Percentiles rank a stretch among this genome's conserved stretches.
phyloP scores from a whole-genome alignment of 2,329 filamentous ascomycete genomes.

The Parastagonospora nodorum region DNA sequence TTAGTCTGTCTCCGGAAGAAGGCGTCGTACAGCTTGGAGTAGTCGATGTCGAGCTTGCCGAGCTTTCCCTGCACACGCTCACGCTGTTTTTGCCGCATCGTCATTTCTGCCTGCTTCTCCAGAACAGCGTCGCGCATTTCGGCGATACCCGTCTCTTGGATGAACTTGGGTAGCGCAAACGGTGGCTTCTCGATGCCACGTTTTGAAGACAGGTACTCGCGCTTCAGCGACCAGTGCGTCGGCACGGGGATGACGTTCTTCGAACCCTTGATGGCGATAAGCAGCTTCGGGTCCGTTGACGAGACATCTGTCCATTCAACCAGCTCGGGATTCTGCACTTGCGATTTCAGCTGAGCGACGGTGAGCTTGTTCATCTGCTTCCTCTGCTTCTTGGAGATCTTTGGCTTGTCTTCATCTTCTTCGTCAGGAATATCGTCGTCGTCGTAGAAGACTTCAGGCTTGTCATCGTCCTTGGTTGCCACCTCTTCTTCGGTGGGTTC shows the following conservation, averaged over 20 bases:
- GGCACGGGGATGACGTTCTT: constrained; percentile 96
- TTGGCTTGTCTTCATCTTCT: constrained; percentile 71
- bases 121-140: constrained; percentile 97
- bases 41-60: constrained; percentile 97
- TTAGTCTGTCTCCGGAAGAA: constrained; percentile 99
- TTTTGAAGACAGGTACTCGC: constrained; percentile 96
- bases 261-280: constrained; percentile 94
- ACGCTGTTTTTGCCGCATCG: constrained; percentile 91
- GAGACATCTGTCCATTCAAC: constrained; percentile 98
- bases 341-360: constrained; percentile 90
- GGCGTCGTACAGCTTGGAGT: constrained; percentile 96
- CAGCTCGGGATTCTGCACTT: constrained; percentile 88
- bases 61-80: constrained; percentile 95
- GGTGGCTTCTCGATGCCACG: constrained; percentile 94
- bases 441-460: constrained; percentile 82
- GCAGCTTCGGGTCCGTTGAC: constrained; percentile 82
- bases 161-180: constrained; percentile 93
- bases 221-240: constrained; percentile 91
- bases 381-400: constrained; percentile 90
- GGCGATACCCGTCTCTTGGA: constrained; percentile 93
- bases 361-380: constrained; percentile 92
- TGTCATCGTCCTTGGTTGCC: constrained; percentile 60
- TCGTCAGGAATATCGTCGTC: constrained; percentile 87
- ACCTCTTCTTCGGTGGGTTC: constrained; percentile 64
- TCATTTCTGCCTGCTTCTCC: constrained; percentile 92